Evolutionary conservation across 1,284 basidiomycete genomes (phyloP).

Genomic region (Pulchroboletus neoregius): DNA sequence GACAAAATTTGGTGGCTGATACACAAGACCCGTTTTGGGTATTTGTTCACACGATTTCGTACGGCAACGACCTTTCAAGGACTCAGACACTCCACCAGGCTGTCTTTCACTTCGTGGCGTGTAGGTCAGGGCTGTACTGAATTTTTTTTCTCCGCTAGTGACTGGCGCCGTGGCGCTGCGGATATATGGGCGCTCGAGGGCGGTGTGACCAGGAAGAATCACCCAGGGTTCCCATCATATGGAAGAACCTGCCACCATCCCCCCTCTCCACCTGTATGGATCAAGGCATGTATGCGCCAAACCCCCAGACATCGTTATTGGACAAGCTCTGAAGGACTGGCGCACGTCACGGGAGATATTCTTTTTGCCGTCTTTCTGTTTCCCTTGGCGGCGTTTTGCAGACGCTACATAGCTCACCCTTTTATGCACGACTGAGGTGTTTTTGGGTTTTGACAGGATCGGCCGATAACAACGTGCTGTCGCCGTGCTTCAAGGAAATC

Average conservation of each 20-base stretch:
- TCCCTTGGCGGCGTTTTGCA: neutral
- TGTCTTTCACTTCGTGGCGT: neutral
- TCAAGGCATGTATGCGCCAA: too few relatives aligned
- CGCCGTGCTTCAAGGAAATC: neutral
- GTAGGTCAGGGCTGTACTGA: constrained; percentile 12
- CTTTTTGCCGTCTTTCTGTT: neutral
- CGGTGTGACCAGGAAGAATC: neutral
- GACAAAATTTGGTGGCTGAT: constrained; percentile 8
- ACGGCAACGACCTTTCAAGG: too few relatives aligned
- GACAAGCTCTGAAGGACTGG: neutral
- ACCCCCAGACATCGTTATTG: neutral
- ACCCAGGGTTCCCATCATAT: constrained; percentile 1
- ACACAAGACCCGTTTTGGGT: constrained; percentile 1
- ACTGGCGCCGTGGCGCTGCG: too few relatives aligned
- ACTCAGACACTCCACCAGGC: too few relatives aligned
- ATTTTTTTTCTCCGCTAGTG: neutral
- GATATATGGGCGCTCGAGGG: neutral
- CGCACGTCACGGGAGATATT: neutral
- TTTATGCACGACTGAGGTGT: neutral
- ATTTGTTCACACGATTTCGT: constrained; percentile 16
- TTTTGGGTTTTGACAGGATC: too few relatives aligned
- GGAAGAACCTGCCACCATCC: neutral
- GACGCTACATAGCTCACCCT: too few relatives aligned
- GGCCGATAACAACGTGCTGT: constrained; percentile 1
- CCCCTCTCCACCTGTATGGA: neutral